Percentiles rank a stretch among this genome's conserved stretches.
These are phyloP conservation scores for Termitomyces sp. DNA, from an alignment of 768 basidiomycete species.

Conservation along the genomic window DNA sequence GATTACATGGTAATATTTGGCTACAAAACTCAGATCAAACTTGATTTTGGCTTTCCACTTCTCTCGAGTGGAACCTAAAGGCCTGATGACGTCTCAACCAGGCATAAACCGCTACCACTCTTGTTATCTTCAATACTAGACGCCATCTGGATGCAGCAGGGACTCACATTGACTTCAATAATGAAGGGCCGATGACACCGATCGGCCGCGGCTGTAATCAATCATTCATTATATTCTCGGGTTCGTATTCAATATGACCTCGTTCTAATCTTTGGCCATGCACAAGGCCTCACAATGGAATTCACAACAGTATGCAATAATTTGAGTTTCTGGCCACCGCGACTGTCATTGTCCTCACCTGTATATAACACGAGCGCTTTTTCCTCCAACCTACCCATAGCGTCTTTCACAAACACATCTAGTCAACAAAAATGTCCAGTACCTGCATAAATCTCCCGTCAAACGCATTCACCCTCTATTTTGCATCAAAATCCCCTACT, in stretches of 20 bases:
- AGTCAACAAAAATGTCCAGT: neutral
- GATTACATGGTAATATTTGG: too few species aligned
- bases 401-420: neutral
- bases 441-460: neutral
- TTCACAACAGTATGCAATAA: neutral
- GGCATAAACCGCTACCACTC: neutral
- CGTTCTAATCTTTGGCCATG: neutral
- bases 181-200: too few species aligned
- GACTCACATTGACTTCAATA: too few species aligned
- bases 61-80: too few species aligned
- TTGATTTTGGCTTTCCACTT: too few species aligned
- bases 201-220: too few species aligned
- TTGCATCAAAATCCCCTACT: neutral
- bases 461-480: neutral
- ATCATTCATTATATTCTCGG: too few species aligned
- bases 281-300: neutral
- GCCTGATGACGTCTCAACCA: too few species aligned
- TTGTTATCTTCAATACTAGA: too few species aligned
- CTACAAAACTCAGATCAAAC: too few species aligned
- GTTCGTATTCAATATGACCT: too few species aligned
- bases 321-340: neutral
- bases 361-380: neutral
- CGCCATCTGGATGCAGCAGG: too few species aligned
- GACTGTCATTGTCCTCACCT: neutral
- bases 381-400: neutral